phyloP scores from a whole-genome alignment of 2,329 filamentous ascomycete species.

The Volutella citrinella region DNA sequence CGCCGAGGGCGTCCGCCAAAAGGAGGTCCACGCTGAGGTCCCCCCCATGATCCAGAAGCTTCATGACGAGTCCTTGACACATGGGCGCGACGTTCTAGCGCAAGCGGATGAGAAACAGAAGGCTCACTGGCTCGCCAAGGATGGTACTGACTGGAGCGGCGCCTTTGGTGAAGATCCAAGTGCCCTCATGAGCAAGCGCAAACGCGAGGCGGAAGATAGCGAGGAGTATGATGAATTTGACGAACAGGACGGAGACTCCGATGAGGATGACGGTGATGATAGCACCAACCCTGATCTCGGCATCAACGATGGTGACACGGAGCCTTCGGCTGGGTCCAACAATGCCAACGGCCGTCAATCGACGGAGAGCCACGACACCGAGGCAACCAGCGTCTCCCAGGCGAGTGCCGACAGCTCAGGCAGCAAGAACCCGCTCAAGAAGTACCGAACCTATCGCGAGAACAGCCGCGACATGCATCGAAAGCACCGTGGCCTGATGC shows the following conservation, averaged over 20 bases:
- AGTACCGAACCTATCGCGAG: conserved; percentile 61
- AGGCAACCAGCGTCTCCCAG: conserved; percentile 29
- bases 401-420: conserved; percentile 28
- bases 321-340: conserved; percentile 25
- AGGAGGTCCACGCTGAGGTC: conserved; percentile 69
- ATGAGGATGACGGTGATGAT: conserved; percentile 25
- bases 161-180: conserved; percentile 79
- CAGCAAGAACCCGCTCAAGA: conserved; percentile 52
- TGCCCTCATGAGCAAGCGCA: conserved; percentile 36
- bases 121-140: conserved; percentile 72
- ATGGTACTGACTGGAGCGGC: conserved; percentile 82
- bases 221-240: conserved; percentile 41
- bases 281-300: conserved; percentile 52
- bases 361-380: conserved; percentile 38
- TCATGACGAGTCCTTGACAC: conserved; percentile 76
- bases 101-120: conserved; percentile 70
- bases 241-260: conserved; percentile 28
- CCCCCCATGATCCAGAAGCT: conserved; percentile 70
- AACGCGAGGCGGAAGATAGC: conserved; percentile 28
- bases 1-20: conserved; percentile 76
- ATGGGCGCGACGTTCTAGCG: conserved; percentile 78
- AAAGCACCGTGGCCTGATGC: conserved; percentile 88
- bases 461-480: conserved; percentile 74
- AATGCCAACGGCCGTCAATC: conserved; percentile 33
- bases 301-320: conserved; percentile 51